Evolutionary conservation across 1,284 basidiomycete genomes (phyloP), one percentile per base, ranked within the genome.

Genomic region (Moesziomyces aphidis): DNA sequence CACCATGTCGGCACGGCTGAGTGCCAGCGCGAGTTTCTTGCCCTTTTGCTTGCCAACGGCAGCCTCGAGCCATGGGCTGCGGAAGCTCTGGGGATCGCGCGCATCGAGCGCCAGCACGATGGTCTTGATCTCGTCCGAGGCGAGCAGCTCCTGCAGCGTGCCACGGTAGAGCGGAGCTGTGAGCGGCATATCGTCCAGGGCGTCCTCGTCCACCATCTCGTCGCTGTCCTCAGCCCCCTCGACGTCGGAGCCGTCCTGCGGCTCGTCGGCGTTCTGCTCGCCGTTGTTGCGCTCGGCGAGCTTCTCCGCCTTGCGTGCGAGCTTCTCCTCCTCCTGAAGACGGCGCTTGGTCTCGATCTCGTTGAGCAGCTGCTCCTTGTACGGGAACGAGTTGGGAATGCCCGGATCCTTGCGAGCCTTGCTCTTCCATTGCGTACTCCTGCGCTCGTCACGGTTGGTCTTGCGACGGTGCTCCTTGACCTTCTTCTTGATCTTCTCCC

Each of bases 301-400:
- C 61, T 68, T 70, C 10, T 69, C 67, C 10, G 70, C 71, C 44
- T 72, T 62, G 13, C 59, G 55, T 50, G 58, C 63, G 39, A 74
- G 58, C 61, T 57, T 71, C 61, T 77, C 58, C 61, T 77, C 73
- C 34, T 73, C 76, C 34, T 64, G 66, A 5, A 61, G 19, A 13
- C 78, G 62, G n/a, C 77, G 70, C 59, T 73, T 75, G 55, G 76
- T 61, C 56, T 83, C 81, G 61, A 84, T 80, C 72, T 99, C 96
- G 17, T 94, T 94, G 46, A 99, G 88, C 63, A 99, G 91, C 86
- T 96, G 91, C 84, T 97, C 96, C 87, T 98, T 99, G 89, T 92
- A 97, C 4, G 95, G 96, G 87, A 95, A 97, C 70, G 90, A 91
- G 86, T 93, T 97, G n/a, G 96, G 96, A 68, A 99, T 96, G 50